Percentiles rank a stretch among this genome's conserved stretches.
phyloP scores from a whole-genome alignment of 257 asterid genomes.

The Ilex aquifolium region DNA sequence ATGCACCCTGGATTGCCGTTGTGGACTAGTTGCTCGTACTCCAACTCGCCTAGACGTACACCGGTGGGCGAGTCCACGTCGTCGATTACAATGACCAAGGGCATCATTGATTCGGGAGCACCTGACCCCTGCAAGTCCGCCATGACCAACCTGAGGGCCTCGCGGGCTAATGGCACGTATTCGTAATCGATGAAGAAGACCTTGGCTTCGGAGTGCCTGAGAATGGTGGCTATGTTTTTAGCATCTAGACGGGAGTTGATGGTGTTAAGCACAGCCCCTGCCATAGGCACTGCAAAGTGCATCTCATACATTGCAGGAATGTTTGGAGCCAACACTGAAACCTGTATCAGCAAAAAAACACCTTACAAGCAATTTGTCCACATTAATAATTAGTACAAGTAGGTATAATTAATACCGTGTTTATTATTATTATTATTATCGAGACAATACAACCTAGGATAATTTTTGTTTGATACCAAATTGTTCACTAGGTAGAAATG shows the following conservation, averaged over 20 bases:
- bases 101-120: conserved; percentile 21
- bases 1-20: conserved; percentile 33
- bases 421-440: too few relatives aligned
- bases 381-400: too few relatives aligned
- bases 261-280: conserved; percentile 80
- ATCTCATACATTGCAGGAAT: conserved; percentile 78
- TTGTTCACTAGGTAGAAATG: too few relatives aligned
- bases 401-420: too few relatives aligned
- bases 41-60: conserved; percentile 45
- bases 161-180: conserved; percentile 37
- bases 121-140: conserved; percentile 9
- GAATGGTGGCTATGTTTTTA: conserved; percentile 50
- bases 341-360: conserved; percentile 26
- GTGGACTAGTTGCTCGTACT: conserved; percentile 51
- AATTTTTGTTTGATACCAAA: too few relatives aligned
- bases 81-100: conserved; percentile 57
- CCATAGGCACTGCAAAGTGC: conserved; percentile 96
- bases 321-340: conserved; percentile 85
- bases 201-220: conserved; percentile 64
- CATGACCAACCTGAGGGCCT: conserved; percentile 43
- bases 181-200: conserved; percentile 58
- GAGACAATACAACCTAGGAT: too few relatives aligned
- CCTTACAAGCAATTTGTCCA: too few relatives aligned
- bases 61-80: conserved; percentile 50
- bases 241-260: conserved; percentile 79